phyloP scores from a whole-genome alignment of 2,329 filamentous ascomycete species.

The Alternaria sp. region DNA sequence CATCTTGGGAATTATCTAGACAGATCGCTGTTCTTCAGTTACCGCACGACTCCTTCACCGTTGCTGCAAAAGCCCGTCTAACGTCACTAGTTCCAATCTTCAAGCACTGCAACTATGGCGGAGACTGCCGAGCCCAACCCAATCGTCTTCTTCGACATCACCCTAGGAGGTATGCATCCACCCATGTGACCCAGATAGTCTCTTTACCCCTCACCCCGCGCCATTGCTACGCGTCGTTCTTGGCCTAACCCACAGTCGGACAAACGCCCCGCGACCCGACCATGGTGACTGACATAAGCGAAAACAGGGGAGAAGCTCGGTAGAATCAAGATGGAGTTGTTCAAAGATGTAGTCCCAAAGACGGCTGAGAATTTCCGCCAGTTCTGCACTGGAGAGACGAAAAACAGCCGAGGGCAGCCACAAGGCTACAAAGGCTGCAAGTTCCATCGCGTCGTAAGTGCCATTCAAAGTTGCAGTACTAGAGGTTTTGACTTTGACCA shows the following conservation, averaged over 20 bases:
- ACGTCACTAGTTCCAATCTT: slow-evolving; percentile 9
- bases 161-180: slow-evolving; percentile 72
- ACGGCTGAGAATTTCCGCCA: slow-evolving; percentile 98
- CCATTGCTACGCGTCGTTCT: slow-evolving; percentile 23
- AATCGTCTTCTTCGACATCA: slow-evolving; percentile 79
- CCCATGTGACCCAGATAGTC: slow-evolving; percentile 1
- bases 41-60: slow-evolving; percentile 7
- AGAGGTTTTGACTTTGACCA: too few species aligned
- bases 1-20: background rate
- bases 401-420: slow-evolving; percentile 77
- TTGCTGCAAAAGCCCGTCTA: slow-evolving; percentile 17
- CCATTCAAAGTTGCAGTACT: background rate
- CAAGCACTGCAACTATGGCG: slow-evolving; percentile 43
- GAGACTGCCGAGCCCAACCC: slow-evolving; percentile 54
- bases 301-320: slow-evolving; percentile 47
- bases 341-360: slow-evolving; percentile 81
- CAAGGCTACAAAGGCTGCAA: slow-evolving; percentile 95
- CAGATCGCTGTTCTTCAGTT: background rate
- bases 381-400: slow-evolving; percentile 94
- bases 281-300: slow-evolving; percentile 32
- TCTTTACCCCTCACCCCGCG: slow-evolving; percentile 22
- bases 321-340: slow-evolving; percentile 69
- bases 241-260: slow-evolving; percentile 15
- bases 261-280: slow-evolving; percentile 4
- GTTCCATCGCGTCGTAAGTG: slow-evolving; percentile 88